phyloP scores from a whole-genome alignment of 129 eudicot genomes.

The Escallonia rubra region DNA sequence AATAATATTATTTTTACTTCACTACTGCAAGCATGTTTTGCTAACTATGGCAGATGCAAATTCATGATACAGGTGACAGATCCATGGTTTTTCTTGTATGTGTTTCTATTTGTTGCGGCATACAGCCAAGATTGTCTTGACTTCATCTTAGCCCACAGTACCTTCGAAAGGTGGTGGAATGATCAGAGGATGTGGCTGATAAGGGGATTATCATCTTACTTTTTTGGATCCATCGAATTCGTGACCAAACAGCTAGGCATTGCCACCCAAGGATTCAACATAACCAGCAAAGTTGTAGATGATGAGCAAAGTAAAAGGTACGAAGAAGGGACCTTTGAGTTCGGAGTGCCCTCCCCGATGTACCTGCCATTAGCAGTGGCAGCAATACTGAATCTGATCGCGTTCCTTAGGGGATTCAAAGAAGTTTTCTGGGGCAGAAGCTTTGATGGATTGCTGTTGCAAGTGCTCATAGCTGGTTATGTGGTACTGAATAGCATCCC shows the following conservation, averaged over 20 bases:
- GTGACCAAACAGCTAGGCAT: conserved; percentile 25
- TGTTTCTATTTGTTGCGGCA: conserved; percentile 52
- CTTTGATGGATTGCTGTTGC: conserved; percentile 24
- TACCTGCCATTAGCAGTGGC: conserved; percentile 41
- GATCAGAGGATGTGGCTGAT: conserved; percentile 63
- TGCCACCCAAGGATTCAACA: conserved; percentile 36
- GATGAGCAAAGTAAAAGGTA: conserved; percentile 40
- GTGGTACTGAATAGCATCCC: conserved; percentile 54
- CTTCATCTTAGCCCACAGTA: conserved; percentile 36
- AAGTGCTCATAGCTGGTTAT: conserved; percentile 49
- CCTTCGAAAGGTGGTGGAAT: conserved; percentile 55
- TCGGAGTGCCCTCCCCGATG: conserved; percentile 45
- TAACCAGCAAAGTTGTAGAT: conserved; percentile 47
- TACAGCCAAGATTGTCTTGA: conserved; percentile 48
- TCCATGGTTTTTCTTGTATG: conserved; percentile 29
- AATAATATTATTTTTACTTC: too few species aligned
- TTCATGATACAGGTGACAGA: conserved; percentile 33
- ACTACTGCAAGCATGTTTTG: background rate
- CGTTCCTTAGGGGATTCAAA: conserved; percentile 25
- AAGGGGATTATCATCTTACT: conserved; percentile 31
- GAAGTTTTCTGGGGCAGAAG: conserved; percentile 4
- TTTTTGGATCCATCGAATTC: conserved; percentile 41
- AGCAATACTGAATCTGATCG: conserved; percentile 17
- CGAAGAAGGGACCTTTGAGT: conserved; percentile 51
- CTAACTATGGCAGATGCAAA: too few species aligned